These are phyloP conservation scores for Pythium phragmitis DNA, from an alignment of 352 stramenopile genomes.

Conservation along the genomic window DNA sequence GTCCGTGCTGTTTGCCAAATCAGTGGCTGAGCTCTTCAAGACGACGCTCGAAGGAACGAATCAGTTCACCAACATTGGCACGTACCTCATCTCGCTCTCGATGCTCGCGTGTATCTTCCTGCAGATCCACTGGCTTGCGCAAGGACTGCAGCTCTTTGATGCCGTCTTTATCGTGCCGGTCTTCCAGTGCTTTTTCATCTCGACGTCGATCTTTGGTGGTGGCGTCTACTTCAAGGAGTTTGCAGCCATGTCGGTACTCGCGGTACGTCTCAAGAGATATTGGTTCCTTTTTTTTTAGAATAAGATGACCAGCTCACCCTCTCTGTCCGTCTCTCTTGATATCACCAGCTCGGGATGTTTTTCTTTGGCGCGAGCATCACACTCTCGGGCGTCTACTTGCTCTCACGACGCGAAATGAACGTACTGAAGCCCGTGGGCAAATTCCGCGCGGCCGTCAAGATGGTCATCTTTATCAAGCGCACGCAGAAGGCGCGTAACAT, in stretches of 20 bases:
- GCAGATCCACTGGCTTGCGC: constrained; percentile 88
- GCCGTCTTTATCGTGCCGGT: constrained; percentile 84
- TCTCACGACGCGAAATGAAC: constrained; percentile 72
- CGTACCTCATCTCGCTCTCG: constrained; percentile 75
- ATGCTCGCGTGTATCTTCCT: constrained; percentile 85
- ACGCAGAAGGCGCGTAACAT: constrained; percentile 56
- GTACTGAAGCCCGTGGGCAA: constrained; percentile 42
- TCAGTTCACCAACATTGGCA: constrained; percentile 70
- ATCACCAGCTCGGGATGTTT: constrained; percentile 57
- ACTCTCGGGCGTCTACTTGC: constrained; percentile 65
- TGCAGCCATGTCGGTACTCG: constrained; percentile 42
- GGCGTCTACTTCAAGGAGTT: constrained; percentile 91
- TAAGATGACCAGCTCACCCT: neutral
- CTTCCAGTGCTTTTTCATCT: constrained; percentile 91
- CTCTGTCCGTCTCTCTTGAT: neutral
- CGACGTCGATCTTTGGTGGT: constrained; percentile 85
- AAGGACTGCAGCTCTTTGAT: constrained; percentile 81
- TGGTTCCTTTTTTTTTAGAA: neutral
- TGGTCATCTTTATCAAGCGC: constrained; percentile 69
- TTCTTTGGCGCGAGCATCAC: constrained; percentile 68
- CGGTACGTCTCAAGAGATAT: constrained; percentile 24
- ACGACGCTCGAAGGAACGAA: constrained; percentile 68
- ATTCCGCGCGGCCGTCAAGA: constrained; percentile 48
- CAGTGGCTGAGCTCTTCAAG: constrained; percentile 79
- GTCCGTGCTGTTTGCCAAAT: too few relatives aligned